These are phyloP conservation scores for Leishmania turanica DNA, from an alignment of 208 protist genomes.

Conservation along the genomic window DNA sequence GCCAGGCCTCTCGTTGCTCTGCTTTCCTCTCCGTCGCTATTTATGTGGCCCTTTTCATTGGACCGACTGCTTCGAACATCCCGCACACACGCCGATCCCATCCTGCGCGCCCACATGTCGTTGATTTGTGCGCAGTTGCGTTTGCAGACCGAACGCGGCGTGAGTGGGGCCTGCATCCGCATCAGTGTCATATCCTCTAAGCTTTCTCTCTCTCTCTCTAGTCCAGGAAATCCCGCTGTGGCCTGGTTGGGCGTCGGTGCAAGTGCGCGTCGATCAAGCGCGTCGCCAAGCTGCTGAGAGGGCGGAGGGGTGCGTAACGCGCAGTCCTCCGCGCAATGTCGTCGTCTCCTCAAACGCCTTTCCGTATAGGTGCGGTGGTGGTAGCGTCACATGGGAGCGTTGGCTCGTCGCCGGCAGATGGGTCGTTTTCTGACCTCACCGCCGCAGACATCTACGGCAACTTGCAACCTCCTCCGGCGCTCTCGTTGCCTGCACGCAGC, in stretches of 20 bases:
- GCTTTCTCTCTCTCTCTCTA: background rate
- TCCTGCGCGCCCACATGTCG: background rate
- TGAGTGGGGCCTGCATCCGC: background rate
- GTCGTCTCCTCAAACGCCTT: background rate
- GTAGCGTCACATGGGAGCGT: background rate
- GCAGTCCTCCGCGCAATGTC: background rate
- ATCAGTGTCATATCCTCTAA: background rate
- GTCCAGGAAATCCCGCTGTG: no score
- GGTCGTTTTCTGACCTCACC: background rate
- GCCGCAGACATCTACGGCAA: background rate
- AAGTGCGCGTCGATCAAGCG: background rate
- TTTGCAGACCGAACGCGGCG: background rate
- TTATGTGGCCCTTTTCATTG: background rate
- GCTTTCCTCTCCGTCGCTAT: background rate
- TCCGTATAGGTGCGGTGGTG: slow-evolving; percentile 8
- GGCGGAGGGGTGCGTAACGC: background rate
- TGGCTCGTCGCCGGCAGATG: background rate
- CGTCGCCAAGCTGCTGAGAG: background rate
- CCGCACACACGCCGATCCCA: background rate
- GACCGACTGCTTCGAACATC: background rate
- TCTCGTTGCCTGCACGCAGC: background rate
- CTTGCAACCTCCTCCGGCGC: background rate
- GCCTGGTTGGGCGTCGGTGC: background rate
- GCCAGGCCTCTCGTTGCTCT: background rate
- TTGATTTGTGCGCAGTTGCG: background rate